These are phyloP conservation scores for Eimeria nieschulzi DNA, from an alignment of 169 alveolate genomes.

Conservation along the genomic window DNA sequence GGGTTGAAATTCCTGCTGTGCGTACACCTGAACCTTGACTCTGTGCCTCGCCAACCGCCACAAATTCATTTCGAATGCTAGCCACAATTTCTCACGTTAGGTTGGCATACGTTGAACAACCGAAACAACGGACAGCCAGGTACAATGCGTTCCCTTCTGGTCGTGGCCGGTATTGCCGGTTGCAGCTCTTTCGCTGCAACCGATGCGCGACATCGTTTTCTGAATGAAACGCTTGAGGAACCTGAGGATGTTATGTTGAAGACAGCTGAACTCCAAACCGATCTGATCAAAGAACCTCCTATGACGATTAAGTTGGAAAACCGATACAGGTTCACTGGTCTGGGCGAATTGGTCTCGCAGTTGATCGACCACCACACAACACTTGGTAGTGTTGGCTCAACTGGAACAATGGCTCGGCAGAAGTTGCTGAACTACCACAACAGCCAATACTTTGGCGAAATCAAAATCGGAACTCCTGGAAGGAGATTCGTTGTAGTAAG, in stretches of 20 bases:
- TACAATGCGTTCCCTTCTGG: slow-evolving; percentile 68
- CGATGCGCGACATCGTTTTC: slow-evolving; percentile 61
- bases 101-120: slow-evolving; percentile 46
- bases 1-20: not conserved
- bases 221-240: slow-evolving; percentile 52
- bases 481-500: slow-evolving; percentile 88
- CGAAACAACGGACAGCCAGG: slow-evolving; percentile 54
- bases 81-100: slow-evolving; percentile 61
- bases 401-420: slow-evolving; percentile 79
- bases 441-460: slow-evolving; percentile 92
- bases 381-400: slow-evolving; percentile 45
- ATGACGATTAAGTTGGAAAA: slow-evolving; percentile 65
- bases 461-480: slow-evolving; percentile 91
- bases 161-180: slow-evolving; percentile 64
- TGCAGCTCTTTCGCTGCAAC: slow-evolving; percentile 49
- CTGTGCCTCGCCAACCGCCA: slow-evolving; percentile 13
- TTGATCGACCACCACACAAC: slow-evolving; percentile 74
- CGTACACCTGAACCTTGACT: slow-evolving; percentile 39
- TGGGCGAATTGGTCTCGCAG: slow-evolving; percentile 68
- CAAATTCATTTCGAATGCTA: slow-evolving; percentile 51
- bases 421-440: slow-evolving; percentile 89
- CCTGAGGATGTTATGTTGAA: slow-evolving; percentile 63
- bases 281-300: slow-evolving; percentile 64
- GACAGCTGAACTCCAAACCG: slow-evolving; percentile 57
- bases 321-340: slow-evolving; percentile 69